Percentiles rank a stretch among this genome's conserved stretches.
phyloP scores from a whole-genome alignment of 805 yeast species.

The Metschnikowia cerradonensis region DNA sequence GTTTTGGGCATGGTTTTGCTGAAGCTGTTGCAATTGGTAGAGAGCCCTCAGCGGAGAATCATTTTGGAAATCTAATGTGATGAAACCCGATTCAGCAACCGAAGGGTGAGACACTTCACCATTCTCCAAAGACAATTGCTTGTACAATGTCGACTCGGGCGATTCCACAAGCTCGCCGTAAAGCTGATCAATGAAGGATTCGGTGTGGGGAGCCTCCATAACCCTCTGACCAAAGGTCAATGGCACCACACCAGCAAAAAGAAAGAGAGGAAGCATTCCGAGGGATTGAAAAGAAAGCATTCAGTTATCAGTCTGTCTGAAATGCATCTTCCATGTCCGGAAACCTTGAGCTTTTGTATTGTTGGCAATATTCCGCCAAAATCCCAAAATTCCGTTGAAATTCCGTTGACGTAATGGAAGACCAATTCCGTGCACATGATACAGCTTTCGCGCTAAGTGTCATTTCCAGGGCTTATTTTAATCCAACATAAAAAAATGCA shows the following conservation, averaged over 20 bases:
- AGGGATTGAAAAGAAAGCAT: not conserved
- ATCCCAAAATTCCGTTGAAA: not conserved
- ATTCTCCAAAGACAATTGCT: constrained; percentile 1
- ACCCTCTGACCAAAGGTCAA: not conserved
- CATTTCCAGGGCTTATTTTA: too few species aligned
- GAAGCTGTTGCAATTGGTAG: constrained; percentile 3
- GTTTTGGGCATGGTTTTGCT: constrained; percentile 2
- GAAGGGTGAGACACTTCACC: not conserved
- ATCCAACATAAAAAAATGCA: too few species aligned
- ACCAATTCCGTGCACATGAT: not conserved
- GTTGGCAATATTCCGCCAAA: not conserved
- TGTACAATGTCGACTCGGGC: constrained; percentile 5
- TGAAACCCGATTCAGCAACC: not conserved
- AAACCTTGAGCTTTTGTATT: not conserved
- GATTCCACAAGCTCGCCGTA: constrained; percentile 14
- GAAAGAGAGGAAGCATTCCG: not conserved
- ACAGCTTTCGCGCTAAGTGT: not conserved
- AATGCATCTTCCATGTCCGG: not conserved
- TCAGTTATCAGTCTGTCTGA: not conserved
- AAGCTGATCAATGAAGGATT: constrained; percentile 15
- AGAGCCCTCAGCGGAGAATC: constrained; percentile 2
- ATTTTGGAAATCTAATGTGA: not conserved
- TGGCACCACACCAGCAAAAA: not conserved
- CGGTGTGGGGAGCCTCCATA: not conserved
- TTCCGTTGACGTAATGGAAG: not conserved